These are phyloP conservation scores for Brassica carinata DNA, from an alignment of 345 rosid species.

Conservation along the genomic window DNA sequence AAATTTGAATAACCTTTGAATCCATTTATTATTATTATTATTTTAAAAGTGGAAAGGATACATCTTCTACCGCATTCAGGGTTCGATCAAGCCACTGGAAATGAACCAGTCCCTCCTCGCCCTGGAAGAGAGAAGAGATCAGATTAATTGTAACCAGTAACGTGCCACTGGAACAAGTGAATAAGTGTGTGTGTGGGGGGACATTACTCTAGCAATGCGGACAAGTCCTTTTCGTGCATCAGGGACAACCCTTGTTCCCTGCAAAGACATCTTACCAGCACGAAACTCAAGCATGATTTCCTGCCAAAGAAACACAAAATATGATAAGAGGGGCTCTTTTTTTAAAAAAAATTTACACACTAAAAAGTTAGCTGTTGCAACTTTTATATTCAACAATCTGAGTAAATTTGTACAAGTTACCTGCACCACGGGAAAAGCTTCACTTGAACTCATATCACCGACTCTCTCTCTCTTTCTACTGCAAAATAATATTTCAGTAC, in stretches of 20 bases:
- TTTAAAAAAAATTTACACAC: too few species aligned
- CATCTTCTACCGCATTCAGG: slow-evolving; percentile 73
- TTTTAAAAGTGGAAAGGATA: slow-evolving; percentile 50
- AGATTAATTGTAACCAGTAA: background rate
- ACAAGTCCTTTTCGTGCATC: slow-evolving; percentile 90
- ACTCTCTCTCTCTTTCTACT: slow-evolving; percentile 20
- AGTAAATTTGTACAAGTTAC: slow-evolving; percentile 18
- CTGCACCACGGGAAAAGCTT: slow-evolving; percentile 29
- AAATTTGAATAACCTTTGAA: background rate
- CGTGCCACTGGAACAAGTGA: background rate
- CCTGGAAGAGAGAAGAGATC: slow-evolving; percentile 44
- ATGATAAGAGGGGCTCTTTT: too few species aligned
- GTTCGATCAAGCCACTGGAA: slow-evolving; percentile 94
- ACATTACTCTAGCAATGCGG: slow-evolving; percentile 72
- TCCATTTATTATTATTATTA: background rate
- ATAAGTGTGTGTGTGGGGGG: background rate
- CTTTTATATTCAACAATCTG: background rate
- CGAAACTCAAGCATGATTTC: slow-evolving; percentile 89
- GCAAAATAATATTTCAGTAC: background rate
- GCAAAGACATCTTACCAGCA: slow-evolving; percentile 90
- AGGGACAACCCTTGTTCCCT: slow-evolving; percentile 82
- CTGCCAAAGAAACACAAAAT: slow-evolving; percentile 39
- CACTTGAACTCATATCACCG: slow-evolving; percentile 27
- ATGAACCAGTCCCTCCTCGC: slow-evolving; percentile 88
- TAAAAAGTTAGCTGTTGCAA: too few species aligned